Conservation (phyloP, 2,329 filamentous ascomycete genomes). For the Xylogone sp. region DNA sequence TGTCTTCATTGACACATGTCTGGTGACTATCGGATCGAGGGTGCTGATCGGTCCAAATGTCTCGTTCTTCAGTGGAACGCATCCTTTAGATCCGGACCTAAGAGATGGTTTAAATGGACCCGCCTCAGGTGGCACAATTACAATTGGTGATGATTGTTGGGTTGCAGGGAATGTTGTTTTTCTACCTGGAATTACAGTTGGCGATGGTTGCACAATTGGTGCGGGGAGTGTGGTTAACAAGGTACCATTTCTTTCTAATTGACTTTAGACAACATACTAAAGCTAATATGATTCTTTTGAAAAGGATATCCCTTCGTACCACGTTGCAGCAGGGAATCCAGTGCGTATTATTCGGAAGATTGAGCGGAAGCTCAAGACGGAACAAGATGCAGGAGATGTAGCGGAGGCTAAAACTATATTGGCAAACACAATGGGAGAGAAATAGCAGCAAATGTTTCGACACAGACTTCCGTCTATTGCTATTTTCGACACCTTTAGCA, state of each 20-base stretch:
- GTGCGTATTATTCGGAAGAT: conserved; percentile 50
- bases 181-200: conserved; percentile 74
- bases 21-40: conserved; percentile 70
- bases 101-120: conserved; percentile 73
- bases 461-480: no score
- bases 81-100: conserved; percentile 71
- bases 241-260: no score
- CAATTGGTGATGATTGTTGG: conserved; percentile 79
- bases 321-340: conserved; percentile 64
- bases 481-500: no score
- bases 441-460: no score
- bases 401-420: no score
- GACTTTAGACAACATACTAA: no score
- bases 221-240: conserved; percentile 83
- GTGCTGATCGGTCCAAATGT: conserved; percentile 79
- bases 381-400: no score
- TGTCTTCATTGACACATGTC: conserved; percentile 70
- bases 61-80: conserved; percentile 68
- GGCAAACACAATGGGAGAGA: no score
- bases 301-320: conserved; percentile 42
- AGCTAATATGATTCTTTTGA: no score
- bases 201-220: conserved; percentile 68
- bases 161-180: conserved; percentile 68
- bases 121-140: conserved; percentile 69
- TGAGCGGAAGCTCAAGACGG: conserved; percentile 30